Evolutionary conservation across 2,329 filamentous ascomycete species (phyloP), one percentile per base, ranked within the genome.

Genomic region (Chrysoporthe austroafricana): DNA sequence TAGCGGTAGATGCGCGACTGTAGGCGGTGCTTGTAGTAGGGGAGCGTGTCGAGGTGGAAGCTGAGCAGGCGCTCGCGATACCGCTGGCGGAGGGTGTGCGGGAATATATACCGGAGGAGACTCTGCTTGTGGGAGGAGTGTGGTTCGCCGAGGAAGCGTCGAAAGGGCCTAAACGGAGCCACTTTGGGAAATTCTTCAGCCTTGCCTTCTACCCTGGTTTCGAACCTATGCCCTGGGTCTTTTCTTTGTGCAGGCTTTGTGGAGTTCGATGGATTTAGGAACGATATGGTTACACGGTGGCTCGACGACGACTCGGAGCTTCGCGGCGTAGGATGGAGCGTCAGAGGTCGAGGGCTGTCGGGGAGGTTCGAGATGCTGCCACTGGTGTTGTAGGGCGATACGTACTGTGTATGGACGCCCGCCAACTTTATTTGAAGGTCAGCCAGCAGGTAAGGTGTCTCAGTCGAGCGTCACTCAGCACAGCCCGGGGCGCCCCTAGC

Each of bases 1-100:
- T 90, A 92, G 58, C 85, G 85, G 76, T 96, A 96, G 71, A 97
- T 88, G 66, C 89, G 87, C 48, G 90, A 90, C 79, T 97, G 93
- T 9, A 92, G 80, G 64, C 85, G 84, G 76, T 90, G 88, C 74
- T 90, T 91, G 73, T 92, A 85, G 62, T 84, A 81, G 14, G 93
- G 92, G 34, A 97, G 79, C 5, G 87, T 92, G 73, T 94, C 88
- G 84, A 93, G 87, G 70, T 88, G 91, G 77, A 97, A 88, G 72
- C 85, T 82, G 73, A 90, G 85, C 64, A 96, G 82, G 70, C 85
- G 87, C 69, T 89, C 86, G 76, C 88, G 88, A 73, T 89, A 89
- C 72, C 84, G 86, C 70, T 86, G 84, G 76, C 86, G 86, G 65
- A 86, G 18, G 70, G 86, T 81, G 72, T 84, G 82, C n/a, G 91